Conservation (phyloP, 2,329 filamentous ascomycete genomes). For the Alternaria triticina region DNA sequence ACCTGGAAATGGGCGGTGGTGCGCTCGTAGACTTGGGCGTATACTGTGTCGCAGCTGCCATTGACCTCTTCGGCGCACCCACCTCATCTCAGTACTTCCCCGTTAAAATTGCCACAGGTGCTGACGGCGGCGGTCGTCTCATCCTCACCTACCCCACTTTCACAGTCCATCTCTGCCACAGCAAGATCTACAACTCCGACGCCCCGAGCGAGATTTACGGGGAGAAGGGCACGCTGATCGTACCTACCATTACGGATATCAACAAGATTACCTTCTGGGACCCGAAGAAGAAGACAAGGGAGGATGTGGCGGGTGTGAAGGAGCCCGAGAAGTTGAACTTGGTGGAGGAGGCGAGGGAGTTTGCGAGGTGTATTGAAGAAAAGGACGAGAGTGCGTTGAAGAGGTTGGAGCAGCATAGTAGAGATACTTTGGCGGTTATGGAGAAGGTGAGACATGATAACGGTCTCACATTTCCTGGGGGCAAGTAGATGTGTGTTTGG, state of each 20-base stretch:
- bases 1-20: conserved; percentile 55
- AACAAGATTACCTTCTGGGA: conserved; percentile 50
- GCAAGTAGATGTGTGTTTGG: conserved; percentile 14
- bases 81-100: conserved; percentile 51
- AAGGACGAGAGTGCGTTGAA: conserved; percentile 47
- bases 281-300: conserved; percentile 51
- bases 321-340: conserved; percentile 51
- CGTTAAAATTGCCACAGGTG: conserved; percentile 52
- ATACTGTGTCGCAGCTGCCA: conserved; percentile 56
- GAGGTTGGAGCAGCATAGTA: conserved; percentile 51
- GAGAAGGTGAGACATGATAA: conserved; percentile 54
- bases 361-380: conserved; percentile 52
- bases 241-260: conserved; percentile 56
- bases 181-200: conserved; percentile 54
- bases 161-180: conserved; percentile 51
- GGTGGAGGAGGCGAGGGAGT: conserved; percentile 56
- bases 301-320: conserved; percentile 49
- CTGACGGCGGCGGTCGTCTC: conserved; percentile 55
- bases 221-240: conserved; percentile 54
- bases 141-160: conserved; percentile 54
- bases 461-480: conserved; percentile 50
- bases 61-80: conserved; percentile 56
- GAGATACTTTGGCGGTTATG: conserved; percentile 52
- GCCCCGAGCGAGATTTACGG: conserved; percentile 56
- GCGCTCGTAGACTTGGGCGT: conserved; percentile 57